These are phyloP conservation scores for Amphirosellinia nigrospora DNA, from an alignment of 495 filamentous ascomycete genomes.

Conservation along the genomic window DNA sequence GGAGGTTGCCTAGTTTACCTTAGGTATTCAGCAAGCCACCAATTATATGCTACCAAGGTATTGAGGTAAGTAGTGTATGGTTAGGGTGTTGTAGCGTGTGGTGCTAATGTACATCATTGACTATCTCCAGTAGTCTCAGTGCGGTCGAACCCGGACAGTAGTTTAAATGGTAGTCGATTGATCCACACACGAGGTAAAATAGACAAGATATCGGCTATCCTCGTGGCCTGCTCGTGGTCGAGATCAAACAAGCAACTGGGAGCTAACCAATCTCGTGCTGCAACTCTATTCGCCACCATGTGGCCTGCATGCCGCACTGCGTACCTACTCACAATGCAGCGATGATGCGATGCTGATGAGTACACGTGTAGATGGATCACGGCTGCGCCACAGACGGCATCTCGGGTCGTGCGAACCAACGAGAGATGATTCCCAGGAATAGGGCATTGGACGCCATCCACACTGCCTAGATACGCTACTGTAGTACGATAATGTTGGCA, in stretches of 20 bases:
- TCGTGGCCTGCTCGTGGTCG: neutral
- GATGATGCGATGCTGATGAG: conserved; percentile 14
- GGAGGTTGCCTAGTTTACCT: no score
- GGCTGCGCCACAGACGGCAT: conserved; percentile 16
- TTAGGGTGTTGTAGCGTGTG: neutral
- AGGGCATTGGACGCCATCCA: neutral
- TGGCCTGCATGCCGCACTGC: neutral
- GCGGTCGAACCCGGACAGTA: conserved; percentile 24
- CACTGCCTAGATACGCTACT: conserved; percentile 11
- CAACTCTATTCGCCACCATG: conserved; percentile 3
- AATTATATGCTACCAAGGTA: no score
- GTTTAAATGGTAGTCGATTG: conserved; percentile 11
- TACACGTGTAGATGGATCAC: neutral
- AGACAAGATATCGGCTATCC: neutral
- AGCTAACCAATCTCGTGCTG: neutral
- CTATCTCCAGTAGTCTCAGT: neutral
- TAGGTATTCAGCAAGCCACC: no score
- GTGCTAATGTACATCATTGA: conserved; percentile 11
- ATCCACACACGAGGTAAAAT: conserved; percentile 10
- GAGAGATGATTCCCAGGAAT: neutral
- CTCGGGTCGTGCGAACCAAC: conserved; percentile 21
- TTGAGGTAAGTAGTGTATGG: neutral
- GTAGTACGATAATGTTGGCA: conserved; percentile 13
- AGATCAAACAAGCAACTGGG: conserved; percentile 13
- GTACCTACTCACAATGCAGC: neutral